phyloP scores from a whole-genome alignment of 345 rosid species.

The Eutrema japonicum region DNA sequence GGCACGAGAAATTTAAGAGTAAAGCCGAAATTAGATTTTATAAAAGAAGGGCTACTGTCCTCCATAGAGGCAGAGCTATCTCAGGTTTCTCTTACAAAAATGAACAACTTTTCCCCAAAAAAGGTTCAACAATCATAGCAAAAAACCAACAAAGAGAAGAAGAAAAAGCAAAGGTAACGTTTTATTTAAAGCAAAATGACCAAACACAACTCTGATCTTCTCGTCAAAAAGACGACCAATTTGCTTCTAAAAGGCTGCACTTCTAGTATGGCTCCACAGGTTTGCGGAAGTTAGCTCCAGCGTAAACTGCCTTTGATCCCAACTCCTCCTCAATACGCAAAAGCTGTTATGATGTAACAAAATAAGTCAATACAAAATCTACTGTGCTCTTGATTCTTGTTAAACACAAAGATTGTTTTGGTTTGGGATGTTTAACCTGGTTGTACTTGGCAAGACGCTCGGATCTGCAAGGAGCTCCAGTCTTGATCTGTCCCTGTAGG shows the following conservation, averaged over 20 bases:
- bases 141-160: slow-evolving; percentile 17
- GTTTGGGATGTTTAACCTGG: slow-evolving; percentile 57
- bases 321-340: slow-evolving; percentile 95
- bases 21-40: slow-evolving; percentile 34
- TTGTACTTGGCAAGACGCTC: slow-evolving; percentile 97
- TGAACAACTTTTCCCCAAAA: slow-evolving; percentile 19
- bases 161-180: slow-evolving; percentile 8
- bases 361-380: neutral
- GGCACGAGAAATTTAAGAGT: neutral
- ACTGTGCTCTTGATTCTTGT: neutral
- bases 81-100: slow-evolving; percentile 37
- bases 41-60: neutral
- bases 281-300: slow-evolving; percentile 80
- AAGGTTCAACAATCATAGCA: neutral
- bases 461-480: slow-evolving; percentile 98
- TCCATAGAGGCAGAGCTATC: slow-evolving; percentile 9
- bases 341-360: slow-evolving; percentile 47
- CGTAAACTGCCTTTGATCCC: slow-evolving; percentile 79
- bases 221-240: slow-evolving; percentile 12
- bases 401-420: neutral
- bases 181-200: slow-evolving; percentile 29
- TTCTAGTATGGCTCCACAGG: slow-evolving; percentile 88
- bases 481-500: slow-evolving; percentile 92
- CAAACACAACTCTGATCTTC: slow-evolving; percentile 31
- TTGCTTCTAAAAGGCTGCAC: neutral